Evolutionary conservation across 129 eudicot genomes (phyloP).

Genomic region (Chrysanthemum lavandulifolium): DNA sequence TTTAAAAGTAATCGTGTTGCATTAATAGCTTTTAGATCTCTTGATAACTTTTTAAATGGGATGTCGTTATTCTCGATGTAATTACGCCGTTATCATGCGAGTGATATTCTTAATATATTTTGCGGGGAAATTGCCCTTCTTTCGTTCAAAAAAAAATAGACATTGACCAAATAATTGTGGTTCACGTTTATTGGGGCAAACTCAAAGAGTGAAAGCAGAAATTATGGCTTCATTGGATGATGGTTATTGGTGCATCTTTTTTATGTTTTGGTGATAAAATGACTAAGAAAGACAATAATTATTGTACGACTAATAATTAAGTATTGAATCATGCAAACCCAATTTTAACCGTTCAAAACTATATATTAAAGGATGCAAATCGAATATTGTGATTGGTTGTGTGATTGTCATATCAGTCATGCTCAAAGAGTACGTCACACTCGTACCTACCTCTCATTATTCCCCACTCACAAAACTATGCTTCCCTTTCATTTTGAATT

Average conservation of each 20-base stretch:
- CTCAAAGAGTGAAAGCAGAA: neutral
- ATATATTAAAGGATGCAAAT: slow-evolving; percentile 11
- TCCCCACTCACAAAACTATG: slow-evolving; percentile 21
- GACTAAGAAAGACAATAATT: slow-evolving; percentile 29
- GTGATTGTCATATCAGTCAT: slow-evolving; percentile 25
- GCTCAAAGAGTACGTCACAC: slow-evolving; percentile 29
- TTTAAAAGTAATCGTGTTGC: too few relatives aligned
- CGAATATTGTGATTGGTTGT: slow-evolving; percentile 30
- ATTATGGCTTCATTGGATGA: neutral
- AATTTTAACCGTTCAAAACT: slow-evolving; percentile 19
- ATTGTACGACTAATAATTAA: slow-evolving; percentile 29
- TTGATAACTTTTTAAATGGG: too few relatives aligned
- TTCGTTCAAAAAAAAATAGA: too few relatives aligned
- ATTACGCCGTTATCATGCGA: too few relatives aligned
- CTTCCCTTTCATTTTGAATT: neutral
- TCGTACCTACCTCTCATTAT: slow-evolving; percentile 32
- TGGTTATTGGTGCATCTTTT: neutral
- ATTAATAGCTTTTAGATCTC: too few relatives aligned
- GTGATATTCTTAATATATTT: too few relatives aligned
- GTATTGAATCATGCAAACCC: slow-evolving; percentile 26
- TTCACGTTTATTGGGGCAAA: slow-evolving; percentile 29
- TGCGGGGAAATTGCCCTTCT: too few relatives aligned
- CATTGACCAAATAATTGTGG: too few relatives aligned
- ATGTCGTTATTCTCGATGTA: too few relatives aligned
- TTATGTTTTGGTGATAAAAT: slow-evolving; percentile 16